A percentile compares a stretch with the other conserved stretches of the same genome.
Conservation (phyloP, 805 yeast genomes). For the Barnettozyma salicaria region DNA sequence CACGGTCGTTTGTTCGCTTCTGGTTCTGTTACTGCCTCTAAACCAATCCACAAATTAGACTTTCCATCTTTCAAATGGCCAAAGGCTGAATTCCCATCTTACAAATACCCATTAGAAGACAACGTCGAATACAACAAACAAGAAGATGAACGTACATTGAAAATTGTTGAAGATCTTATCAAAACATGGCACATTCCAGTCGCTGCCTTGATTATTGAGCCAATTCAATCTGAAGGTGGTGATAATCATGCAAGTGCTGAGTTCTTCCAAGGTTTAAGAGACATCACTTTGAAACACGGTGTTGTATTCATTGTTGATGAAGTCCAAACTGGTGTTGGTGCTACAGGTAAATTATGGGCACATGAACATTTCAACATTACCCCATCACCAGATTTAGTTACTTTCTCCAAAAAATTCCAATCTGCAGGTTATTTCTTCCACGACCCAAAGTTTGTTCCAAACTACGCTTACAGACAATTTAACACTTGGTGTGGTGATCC, state of each 20-base stretch:
- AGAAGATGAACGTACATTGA: constrained; percentile 81
- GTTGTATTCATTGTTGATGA: constrained; percentile 76
- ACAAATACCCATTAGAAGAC: constrained; percentile 77
- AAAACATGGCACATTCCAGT: constrained; percentile 66
- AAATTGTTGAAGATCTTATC: constrained; percentile 66
- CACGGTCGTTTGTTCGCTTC: constrained; percentile 94
- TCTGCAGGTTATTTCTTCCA: constrained; percentile 83
- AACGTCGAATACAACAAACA: constrained; percentile 54
- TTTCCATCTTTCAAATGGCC: constrained; percentile 97
- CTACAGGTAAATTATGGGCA: constrained; percentile 82
- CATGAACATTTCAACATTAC: constrained; percentile 78
- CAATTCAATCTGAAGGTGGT: constrained; percentile 89
- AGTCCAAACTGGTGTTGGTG: constrained; percentile 88
- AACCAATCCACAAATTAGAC: constrained; percentile 90
- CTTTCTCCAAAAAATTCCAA: constrained; percentile 85
- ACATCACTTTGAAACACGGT: constrained; percentile 62
- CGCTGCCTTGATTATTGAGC: constrained; percentile 87
- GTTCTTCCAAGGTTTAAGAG: constrained; percentile 80
- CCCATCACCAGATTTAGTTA: constrained; percentile 77
- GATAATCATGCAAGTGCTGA: constrained; percentile 77
- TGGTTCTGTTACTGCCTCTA: constrained; percentile 86
- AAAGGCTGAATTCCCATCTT: constrained; percentile 84
- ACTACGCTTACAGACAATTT: constrained; percentile 80
- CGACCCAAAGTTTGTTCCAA: constrained; percentile 66
- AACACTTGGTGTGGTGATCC: constrained; percentile 96